These are phyloP conservation scores for Pleurotus cornucopiae DNA, from an alignment of 768 basidiomycete genomes.

Conservation along the genomic window DNA sequence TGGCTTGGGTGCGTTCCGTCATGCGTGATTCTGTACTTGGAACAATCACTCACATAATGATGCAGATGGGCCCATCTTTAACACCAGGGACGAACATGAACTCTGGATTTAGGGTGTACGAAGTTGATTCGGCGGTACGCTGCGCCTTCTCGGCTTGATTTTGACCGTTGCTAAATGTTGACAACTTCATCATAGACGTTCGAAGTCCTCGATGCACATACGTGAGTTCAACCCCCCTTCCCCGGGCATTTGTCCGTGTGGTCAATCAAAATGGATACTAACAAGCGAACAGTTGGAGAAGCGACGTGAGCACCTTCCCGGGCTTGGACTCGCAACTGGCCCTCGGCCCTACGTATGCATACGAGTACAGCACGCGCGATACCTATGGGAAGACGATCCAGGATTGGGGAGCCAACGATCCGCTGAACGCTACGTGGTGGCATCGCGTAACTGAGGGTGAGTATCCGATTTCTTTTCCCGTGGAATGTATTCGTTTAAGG, in stretches of 20 bases:
- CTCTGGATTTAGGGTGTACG: conserved; percentile 70
- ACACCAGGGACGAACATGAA: conserved; percentile 71
- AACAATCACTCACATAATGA: not conserved
- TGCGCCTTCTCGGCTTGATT: not conserved
- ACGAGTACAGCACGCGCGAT: conserved; percentile 70
- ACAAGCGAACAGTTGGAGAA: conserved; percentile 46
- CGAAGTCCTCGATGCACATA: conserved; percentile 74
- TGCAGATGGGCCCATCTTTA: conserved; percentile 63
- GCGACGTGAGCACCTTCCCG: conserved; percentile 58
- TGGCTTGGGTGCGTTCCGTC: conserved; percentile 32
- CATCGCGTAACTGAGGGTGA: conserved; percentile 68
- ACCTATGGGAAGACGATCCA: conserved; percentile 56
- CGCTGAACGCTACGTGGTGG: conserved; percentile 83
- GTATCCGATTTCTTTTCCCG: conserved; percentile 9
- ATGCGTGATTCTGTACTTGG: not conserved
- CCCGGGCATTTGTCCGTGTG: too few relatives aligned
- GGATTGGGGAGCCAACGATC: conserved; percentile 59
- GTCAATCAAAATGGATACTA: too few relatives aligned
- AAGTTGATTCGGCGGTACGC: conserved; percentile 64
- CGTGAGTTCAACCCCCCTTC: conserved; percentile 37
- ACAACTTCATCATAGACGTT: conserved; percentile 48
- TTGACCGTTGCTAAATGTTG: not conserved
- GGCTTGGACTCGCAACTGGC: conserved; percentile 50
- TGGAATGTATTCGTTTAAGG: too few relatives aligned
- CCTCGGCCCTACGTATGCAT: conserved; percentile 56